A percentile compares a stretch with the other conserved stretches of the same genome.
Evolutionary conservation across 257 asterid species (phyloP).

Genomic region (Gentiana macrophylla): DNA sequence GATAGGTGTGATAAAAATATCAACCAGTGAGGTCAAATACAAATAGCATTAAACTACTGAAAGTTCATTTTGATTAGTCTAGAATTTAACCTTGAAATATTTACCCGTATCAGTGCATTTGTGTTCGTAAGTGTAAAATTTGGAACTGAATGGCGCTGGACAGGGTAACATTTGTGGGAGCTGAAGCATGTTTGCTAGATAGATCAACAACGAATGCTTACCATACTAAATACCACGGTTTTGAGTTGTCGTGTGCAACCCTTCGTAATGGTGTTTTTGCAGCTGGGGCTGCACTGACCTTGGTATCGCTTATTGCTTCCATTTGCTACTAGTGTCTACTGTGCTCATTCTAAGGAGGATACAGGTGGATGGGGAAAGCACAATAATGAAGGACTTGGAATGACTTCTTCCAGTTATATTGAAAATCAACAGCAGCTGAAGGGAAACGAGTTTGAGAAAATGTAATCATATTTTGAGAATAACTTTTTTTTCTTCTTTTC

Average conservation of each 20-base stretch:
- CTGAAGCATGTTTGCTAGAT: slow-evolving; percentile 85
- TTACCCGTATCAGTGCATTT: too few relatives aligned
- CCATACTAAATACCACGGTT: slow-evolving; percentile 65
- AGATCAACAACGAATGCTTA: slow-evolving; percentile 88
- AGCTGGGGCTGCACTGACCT: slow-evolving; percentile 73
- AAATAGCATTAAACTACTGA: too few relatives aligned
- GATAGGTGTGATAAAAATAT: too few relatives aligned
- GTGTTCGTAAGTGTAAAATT: too few relatives aligned
- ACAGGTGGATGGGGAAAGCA: slow-evolving; percentile 95
- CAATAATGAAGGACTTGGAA: slow-evolving; percentile 69
- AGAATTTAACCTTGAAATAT: too few relatives aligned
- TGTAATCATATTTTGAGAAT: not conserved
- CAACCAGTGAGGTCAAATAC: too few relatives aligned
- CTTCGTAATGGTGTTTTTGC: slow-evolving; percentile 95
- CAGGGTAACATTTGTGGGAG: slow-evolving; percentile 84
- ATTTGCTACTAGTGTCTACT: slow-evolving; percentile 41
- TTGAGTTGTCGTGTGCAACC: slow-evolving; percentile 71
- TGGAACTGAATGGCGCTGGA: too few relatives aligned
- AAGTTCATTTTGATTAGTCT: too few relatives aligned
- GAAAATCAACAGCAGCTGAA: slow-evolving; percentile 39
- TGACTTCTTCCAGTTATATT: slow-evolving; percentile 33
- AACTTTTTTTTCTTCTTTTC: too few relatives aligned
- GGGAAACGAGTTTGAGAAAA: slow-evolving; percentile 26
- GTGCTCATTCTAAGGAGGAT: slow-evolving; percentile 77
- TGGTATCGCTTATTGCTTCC: slow-evolving; percentile 52